Percentiles rank a stretch among this genome's conserved stretches.
Evolutionary conservation across 106 monocot genomes (phyloP).

Genomic region (Dioscorea zingiberensis): DNA sequence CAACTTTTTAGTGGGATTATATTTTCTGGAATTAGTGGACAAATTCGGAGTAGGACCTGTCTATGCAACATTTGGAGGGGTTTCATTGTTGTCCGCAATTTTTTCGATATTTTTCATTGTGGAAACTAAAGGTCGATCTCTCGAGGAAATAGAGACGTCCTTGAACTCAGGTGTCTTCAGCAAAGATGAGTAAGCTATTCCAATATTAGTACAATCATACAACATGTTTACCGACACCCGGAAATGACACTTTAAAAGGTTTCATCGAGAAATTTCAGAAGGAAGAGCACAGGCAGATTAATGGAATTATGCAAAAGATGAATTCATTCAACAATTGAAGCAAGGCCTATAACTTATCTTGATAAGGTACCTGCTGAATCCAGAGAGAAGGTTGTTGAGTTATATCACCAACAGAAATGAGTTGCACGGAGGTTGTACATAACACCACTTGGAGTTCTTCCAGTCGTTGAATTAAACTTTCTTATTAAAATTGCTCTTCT

Average conservation of each 20-base stretch:
- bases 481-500: too few relatives aligned
- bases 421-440: too few relatives aligned
- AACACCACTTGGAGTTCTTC: too few relatives aligned
- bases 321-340: too few relatives aligned
- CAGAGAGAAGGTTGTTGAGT: too few relatives aligned
- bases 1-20: conserved; percentile 80
- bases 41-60: conserved; percentile 68
- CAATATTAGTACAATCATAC: not conserved
- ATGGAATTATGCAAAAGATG: too few relatives aligned
- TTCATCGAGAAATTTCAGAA: too few relatives aligned
- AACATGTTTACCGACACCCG: not conserved
- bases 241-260: not conserved
- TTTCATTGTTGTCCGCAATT: conserved; percentile 57
- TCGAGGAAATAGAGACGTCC: conserved; percentile 83
- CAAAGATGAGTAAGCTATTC: conserved; percentile 6
- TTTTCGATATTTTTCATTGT: conserved; percentile 60
- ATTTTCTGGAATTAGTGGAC: conserved; percentile 65
- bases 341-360: too few relatives aligned
- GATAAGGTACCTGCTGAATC: too few relatives aligned
- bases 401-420: too few relatives aligned
- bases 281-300: too few relatives aligned
- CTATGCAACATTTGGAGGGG: conserved; percentile 67
- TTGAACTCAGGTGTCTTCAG: conserved; percentile 7
- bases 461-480: too few relatives aligned
- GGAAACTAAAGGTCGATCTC: conserved; percentile 85